phyloP scores from a whole-genome alignment of 768 basidiomycete genomes.

The Mycena chlorophos region DNA sequence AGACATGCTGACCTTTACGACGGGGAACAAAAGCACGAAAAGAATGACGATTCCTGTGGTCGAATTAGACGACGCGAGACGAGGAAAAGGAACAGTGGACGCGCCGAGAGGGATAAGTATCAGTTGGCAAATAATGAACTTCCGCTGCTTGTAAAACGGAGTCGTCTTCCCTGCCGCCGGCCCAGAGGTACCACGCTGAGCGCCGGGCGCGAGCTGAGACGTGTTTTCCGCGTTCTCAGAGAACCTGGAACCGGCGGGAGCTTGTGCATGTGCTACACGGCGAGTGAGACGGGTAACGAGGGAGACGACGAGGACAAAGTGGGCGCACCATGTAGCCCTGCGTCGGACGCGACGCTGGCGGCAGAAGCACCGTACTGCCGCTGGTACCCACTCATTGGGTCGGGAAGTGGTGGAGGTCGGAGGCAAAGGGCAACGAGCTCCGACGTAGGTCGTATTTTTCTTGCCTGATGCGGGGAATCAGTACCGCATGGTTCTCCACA shows the following conservation, averaged over 20 bases:
- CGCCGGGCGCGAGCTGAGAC: constrained; percentile 1
- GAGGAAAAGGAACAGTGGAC: not conserved
- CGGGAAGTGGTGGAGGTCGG: too few species aligned
- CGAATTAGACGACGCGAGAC: not conserved
- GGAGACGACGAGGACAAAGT: too few species aligned
- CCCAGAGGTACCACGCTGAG: constrained; percentile 16
- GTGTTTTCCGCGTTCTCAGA: constrained; percentile 11
- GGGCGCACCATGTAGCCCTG: too few species aligned
- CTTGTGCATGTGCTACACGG: constrained; percentile 18
- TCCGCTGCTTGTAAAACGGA: constrained; percentile 35
- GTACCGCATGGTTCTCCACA: too few species aligned
- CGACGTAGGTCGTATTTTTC: too few species aligned
- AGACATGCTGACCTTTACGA: constrained; percentile 39
- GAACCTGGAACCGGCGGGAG: constrained; percentile 18
- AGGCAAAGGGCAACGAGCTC: too few species aligned
- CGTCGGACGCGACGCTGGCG: too few species aligned
- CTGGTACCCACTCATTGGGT: too few species aligned
- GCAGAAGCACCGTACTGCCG: too few species aligned
- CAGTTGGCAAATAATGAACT: constrained; percentile 61
- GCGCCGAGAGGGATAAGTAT: constrained; percentile 50
- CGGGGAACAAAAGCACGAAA: constrained; percentile 69
- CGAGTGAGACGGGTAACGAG: too few species aligned
- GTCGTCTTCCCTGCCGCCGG: constrained; percentile 22
- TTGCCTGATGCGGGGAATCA: too few species aligned
- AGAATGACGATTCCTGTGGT: constrained; percentile 49